Conservation (phyloP, 2,329 filamentous ascomycete genomes). For the Capronia americana region DNA sequence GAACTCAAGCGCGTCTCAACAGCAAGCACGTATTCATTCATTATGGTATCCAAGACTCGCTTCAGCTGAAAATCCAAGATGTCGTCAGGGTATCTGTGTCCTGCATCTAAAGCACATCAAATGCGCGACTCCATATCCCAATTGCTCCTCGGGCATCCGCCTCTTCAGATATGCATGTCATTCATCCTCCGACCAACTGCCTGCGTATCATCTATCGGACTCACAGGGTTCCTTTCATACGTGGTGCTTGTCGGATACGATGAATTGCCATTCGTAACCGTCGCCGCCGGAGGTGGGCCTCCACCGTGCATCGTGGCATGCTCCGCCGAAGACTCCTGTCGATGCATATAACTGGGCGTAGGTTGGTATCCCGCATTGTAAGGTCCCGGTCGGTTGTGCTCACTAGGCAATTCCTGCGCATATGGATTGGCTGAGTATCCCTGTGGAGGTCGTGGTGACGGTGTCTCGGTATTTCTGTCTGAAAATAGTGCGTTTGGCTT, state of each 20-base stretch:
- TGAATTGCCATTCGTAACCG: constrained; percentile 6
- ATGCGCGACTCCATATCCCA: neutral
- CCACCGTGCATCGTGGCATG: constrained; percentile 35
- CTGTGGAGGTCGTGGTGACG: constrained; percentile 26
- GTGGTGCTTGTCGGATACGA: constrained; percentile 9
- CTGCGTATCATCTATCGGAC: constrained; percentile 29
- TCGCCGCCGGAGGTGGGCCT: constrained; percentile 13
- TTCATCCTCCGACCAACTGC: constrained; percentile 30
- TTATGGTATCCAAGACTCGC: constrained; percentile 4
- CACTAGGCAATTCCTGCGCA: constrained; percentile 21
- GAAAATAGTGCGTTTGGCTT: constrained; percentile 31
- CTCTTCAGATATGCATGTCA: constrained; percentile 31
- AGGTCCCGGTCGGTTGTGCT: constrained; percentile 23
- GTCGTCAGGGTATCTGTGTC: constrained; percentile 24
- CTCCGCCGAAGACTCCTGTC: constrained; percentile 36
- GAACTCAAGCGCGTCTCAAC: neutral
- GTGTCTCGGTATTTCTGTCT: constrained; percentile 24
- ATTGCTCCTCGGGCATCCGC: neutral
- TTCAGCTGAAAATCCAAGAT: neutral
- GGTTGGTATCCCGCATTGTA: constrained; percentile 36
- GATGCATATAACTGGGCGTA: constrained; percentile 35
- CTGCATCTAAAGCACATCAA: constrained; percentile 14
- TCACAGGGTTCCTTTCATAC: constrained; percentile 21
- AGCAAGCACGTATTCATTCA: neutral
- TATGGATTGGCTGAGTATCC: constrained; percentile 24